These are phyloP conservation scores for Tilletia setariae DNA, from an alignment of 1,284 basidiomycete species.

Conservation along the genomic window DNA sequence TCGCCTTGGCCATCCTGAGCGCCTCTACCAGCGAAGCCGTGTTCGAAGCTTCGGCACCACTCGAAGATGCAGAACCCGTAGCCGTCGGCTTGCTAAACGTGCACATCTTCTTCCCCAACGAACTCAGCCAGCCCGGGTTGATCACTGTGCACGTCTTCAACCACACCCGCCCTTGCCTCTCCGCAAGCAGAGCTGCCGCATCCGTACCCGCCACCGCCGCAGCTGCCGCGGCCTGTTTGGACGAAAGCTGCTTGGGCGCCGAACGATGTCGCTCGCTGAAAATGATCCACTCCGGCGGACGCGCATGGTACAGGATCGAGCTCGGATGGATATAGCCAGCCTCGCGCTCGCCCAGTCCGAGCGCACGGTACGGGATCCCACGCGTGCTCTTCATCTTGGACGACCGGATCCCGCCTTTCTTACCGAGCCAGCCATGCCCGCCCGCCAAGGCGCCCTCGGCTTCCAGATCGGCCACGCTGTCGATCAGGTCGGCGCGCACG, in stretches of 20 bases:
- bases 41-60: slow-evolving; percentile 13
- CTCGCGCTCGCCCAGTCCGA: slow-evolving; percentile 74
- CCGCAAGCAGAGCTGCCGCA: slow-evolving; percentile 16
- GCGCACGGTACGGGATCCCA: slow-evolving; percentile 77
- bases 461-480: slow-evolving; percentile 44
- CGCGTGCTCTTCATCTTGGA: slow-evolving; percentile 71
- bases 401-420: slow-evolving; percentile 14
- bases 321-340: slow-evolving; percentile 84
- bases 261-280: slow-evolving; percentile 70
- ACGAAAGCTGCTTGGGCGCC: slow-evolving; percentile 25
- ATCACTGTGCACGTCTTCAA: slow-evolving; percentile 57
- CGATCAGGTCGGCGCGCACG: slow-evolving; percentile 77
- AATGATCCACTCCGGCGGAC: slow-evolving; percentile 81
- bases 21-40: slow-evolving; percentile 21
- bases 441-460: slow-evolving; percentile 51
- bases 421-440: slow-evolving; percentile 53
- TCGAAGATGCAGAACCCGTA: slow-evolving; percentile 12
- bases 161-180: slow-evolving; percentile 33
- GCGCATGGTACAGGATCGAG: slow-evolving; percentile 69
- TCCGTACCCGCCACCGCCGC: not conserved
- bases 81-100: slow-evolving; percentile 74
- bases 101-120: slow-evolving; percentile 75
- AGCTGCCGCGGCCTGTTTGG: slow-evolving; percentile 51
- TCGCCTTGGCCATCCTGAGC: slow-evolving; percentile 25
- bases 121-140: slow-evolving; percentile 83